These are phyloP conservation scores for Aspergillus sergii DNA, from an alignment of 2,329 filamentous ascomycete genomes.

Conservation along the genomic window DNA sequence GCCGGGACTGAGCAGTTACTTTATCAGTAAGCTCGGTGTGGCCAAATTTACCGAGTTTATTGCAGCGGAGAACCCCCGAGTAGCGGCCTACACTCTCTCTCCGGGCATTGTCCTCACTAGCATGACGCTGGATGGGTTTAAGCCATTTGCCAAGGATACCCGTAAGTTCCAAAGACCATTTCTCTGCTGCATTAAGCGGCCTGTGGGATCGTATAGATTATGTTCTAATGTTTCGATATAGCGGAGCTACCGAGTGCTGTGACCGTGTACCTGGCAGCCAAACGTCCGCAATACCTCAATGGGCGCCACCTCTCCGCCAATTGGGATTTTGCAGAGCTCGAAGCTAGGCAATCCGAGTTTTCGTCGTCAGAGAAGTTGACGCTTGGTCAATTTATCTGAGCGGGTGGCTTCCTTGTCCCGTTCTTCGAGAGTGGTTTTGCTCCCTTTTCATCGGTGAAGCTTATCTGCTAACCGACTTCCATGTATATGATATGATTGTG, in stretches of 20 bases:
- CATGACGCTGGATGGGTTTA: not conserved
- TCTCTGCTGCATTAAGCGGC: not conserved
- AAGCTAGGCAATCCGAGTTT: not conserved
- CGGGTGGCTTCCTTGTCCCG: not conserved
- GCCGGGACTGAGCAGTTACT: not conserved
- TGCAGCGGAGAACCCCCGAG: not conserved
- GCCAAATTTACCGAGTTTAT: slow-evolving; percentile 1
- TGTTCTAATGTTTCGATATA: not conserved
- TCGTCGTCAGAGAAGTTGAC: not conserved
- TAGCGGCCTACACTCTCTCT: not conserved
- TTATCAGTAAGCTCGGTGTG: slow-evolving; percentile 1
- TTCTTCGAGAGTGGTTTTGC: not conserved
- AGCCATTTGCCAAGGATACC: not conserved
- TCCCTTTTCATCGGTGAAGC: not conserved
- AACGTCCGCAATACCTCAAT: not conserved
- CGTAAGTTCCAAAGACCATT: not conserved
- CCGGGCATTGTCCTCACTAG: not conserved
- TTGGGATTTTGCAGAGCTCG: not conserved
- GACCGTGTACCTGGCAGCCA: not conserved
- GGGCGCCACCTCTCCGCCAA: not conserved
- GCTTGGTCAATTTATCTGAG: not conserved
- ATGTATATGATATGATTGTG: not conserved
- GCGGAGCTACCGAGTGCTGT: not conserved
- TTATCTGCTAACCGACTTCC: not conserved
- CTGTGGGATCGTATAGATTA: not conserved